Percentiles rank a stretch among this genome's conserved stretches.
Conservation (phyloP, 2,329 filamentous ascomycete genomes). For the Penicillium sp. region DNA sequence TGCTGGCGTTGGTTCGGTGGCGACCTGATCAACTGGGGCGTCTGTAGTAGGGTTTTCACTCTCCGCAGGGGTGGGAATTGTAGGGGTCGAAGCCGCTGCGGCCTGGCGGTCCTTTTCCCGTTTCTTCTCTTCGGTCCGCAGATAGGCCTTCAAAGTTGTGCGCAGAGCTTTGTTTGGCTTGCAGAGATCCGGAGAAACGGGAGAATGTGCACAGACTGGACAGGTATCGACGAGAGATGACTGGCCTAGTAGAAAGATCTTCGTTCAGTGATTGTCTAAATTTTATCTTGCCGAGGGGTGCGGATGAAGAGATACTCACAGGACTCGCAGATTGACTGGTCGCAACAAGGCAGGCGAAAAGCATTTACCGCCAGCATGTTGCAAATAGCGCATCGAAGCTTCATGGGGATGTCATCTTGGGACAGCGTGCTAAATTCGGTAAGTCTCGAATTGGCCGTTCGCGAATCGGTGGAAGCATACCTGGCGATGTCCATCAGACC, state of each 20-base stretch:
- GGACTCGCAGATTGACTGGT: slow-evolving; percentile 86
- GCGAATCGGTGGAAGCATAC: slow-evolving; percentile 22
- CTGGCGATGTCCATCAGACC: slow-evolving; percentile 46
- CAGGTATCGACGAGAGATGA: slow-evolving; percentile 74
- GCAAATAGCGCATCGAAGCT: slow-evolving; percentile 91
- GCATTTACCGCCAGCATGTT: slow-evolving; percentile 88
- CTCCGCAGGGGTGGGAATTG: slow-evolving; percentile 25
- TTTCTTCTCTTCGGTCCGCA: slow-evolving; percentile 90
- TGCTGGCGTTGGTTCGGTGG: slow-evolving; percentile 14
- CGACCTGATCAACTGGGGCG: slow-evolving; percentile 16
- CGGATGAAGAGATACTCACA: slow-evolving; percentile 59
- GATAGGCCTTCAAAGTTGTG: slow-evolving; percentile 86
- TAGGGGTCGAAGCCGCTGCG: slow-evolving; percentile 33
- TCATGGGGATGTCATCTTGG: slow-evolving; percentile 88
- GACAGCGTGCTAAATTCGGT: slow-evolving; percentile 62
- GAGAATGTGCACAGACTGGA: slow-evolving; percentile 89
- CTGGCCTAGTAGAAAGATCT: slow-evolving; percentile 59
- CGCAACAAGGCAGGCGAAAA: slow-evolving; percentile 89
- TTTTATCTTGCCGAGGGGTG: neutral
- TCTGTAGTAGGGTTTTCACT: slow-evolving; percentile 17
- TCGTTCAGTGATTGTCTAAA: neutral
- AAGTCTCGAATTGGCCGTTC: neutral
- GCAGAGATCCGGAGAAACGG: slow-evolving; percentile 81
- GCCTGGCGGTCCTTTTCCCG: slow-evolving; percentile 61
- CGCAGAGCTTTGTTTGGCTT: slow-evolving; percentile 87